These are phyloP conservation scores for Pseudocercospora musae DNA, from an alignment of 2,329 filamentous ascomycete species.

Conservation along the genomic window DNA sequence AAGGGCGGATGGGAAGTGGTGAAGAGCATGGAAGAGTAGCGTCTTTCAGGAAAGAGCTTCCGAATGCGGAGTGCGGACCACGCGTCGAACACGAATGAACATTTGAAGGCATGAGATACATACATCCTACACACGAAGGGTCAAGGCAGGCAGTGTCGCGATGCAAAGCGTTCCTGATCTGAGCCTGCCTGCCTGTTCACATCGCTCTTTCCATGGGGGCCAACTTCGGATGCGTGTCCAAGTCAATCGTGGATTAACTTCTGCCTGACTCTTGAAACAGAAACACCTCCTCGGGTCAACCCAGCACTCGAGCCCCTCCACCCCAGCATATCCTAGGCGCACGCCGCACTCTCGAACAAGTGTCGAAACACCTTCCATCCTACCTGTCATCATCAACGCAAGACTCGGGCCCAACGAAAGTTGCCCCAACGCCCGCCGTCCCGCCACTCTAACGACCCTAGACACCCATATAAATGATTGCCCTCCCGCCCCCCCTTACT, in stretches of 20 bases:
- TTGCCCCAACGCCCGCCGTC: background rate
- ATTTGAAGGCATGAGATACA: background rate
- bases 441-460: conserved; percentile 1
- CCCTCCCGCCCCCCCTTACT: conserved; percentile 10
- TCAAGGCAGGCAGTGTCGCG: background rate
- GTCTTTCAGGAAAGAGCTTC: background rate
- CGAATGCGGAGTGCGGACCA: background rate
- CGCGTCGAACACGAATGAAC: conserved; percentile 4
- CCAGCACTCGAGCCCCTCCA: background rate
- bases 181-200: too few relatives aligned
- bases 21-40: conserved; percentile 74
- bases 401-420: background rate
- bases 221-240: background rate
- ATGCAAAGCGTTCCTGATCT: background rate
- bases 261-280: background rate
- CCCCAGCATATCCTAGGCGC: conserved; percentile 2
- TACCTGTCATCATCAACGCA: too few relatives aligned
- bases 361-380: background rate
- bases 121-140: background rate
- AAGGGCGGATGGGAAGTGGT: conserved; percentile 96
- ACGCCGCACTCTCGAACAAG: background rate
- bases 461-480: conserved; percentile 17
- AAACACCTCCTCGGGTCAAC: background rate
- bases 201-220: background rate
- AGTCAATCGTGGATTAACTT: background rate